Evolutionary conservation across 2,329 filamentous ascomycete species (phyloP).

Genomic region (Colletotrichum sp.): DNA sequence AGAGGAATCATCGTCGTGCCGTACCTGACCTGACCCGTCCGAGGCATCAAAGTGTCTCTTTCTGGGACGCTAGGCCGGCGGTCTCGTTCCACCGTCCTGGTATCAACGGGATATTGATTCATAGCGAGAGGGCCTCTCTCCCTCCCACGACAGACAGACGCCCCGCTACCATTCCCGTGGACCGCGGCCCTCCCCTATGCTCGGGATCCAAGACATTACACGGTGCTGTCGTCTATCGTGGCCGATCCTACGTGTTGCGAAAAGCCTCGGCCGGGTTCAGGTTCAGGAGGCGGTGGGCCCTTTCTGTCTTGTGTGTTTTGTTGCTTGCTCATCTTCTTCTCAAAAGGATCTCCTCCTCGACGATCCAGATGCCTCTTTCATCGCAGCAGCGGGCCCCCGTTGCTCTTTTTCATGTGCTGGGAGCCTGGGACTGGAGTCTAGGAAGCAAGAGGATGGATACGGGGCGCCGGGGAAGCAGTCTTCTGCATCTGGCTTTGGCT

Average conservation of each 20-base stretch:
- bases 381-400: neutral
- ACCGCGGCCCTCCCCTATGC: neutral
- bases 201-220: neutral
- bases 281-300: neutral
- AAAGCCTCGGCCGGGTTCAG: neutral
- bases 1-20: neutral
- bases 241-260: neutral
- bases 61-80: conserved; percentile 1
- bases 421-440: neutral
- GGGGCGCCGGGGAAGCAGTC: neutral
- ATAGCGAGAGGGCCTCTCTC: neutral
- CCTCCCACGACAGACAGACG: neutral
- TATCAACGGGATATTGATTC: neutral
- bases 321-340: neutral
- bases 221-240: neutral
- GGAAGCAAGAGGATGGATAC: neutral
- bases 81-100: conserved; percentile 5
- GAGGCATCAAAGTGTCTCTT: neutral
- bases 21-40: neutral
- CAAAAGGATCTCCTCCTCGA: neutral
- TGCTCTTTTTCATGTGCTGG: neutral
- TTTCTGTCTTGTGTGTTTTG: neutral
- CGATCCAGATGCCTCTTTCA: neutral
- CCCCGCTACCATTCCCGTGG: neutral
- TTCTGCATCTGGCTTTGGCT: neutral